These are phyloP conservation scores for Aspergillus fumigatus DNA, from an alignment of 2,329 filamentous ascomycete genomes.

Conservation along the genomic window DNA sequence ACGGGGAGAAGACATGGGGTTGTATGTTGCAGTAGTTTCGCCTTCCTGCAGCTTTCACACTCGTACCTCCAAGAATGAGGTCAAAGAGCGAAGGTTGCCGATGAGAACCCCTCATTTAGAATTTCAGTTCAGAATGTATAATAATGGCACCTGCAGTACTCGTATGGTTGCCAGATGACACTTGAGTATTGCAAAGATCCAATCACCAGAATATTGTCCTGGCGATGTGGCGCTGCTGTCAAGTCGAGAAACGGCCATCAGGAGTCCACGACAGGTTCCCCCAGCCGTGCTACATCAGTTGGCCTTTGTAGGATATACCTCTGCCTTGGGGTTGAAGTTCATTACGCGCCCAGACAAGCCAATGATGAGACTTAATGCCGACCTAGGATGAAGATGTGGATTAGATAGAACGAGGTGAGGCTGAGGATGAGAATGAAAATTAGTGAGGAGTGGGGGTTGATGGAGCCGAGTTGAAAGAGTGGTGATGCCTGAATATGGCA, in stretches of 20 bases:
- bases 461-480: not conserved
- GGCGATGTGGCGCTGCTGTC: not conserved
- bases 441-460: not conserved
- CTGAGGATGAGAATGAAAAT: not conserved
- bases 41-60: not conserved
- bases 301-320: too few relatives aligned
- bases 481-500: not conserved
- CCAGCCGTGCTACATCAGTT: not conserved
- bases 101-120: not conserved
- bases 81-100: not conserved
- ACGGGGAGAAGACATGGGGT: not conserved
- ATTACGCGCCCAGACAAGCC: not conserved
- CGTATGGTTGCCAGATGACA: not conserved
- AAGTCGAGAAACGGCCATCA: not conserved
- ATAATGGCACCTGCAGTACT: not conserved
- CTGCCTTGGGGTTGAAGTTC: not conserved
- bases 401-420: too few relatives aligned
- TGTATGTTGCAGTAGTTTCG: not conserved
- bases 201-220: not conserved
- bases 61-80: not conserved
- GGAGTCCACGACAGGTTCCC: too few relatives aligned
- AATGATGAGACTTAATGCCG: not conserved
- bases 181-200: not conserved
- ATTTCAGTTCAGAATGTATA: not conserved
- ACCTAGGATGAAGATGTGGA: not conserved